phyloP scores from a whole-genome alignment of 768 basidiomycete genomes.

The Termitomyces sp. region DNA sequence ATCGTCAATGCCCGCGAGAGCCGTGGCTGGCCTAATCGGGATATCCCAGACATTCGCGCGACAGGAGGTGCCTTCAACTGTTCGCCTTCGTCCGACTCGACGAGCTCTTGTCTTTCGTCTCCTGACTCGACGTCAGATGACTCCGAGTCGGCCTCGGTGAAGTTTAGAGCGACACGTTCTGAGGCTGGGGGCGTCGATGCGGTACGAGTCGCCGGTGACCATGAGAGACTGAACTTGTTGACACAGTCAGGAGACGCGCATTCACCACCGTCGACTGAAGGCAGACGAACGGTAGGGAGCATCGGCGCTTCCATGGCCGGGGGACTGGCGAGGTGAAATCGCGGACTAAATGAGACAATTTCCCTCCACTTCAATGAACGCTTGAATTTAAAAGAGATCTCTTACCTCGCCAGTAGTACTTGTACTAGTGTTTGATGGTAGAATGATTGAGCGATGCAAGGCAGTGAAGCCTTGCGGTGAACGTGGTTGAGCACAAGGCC shows the following conservation, averaged over 20 bases:
- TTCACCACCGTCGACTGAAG: conserved; percentile 35
- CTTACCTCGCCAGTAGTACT: conserved; percentile 7
- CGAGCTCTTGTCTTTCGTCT: conserved; percentile 11
- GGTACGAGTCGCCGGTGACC: conserved; percentile 42
- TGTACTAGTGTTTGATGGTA: background rate
- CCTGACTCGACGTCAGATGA: conserved; percentile 39
- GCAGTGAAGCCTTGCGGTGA: conserved; percentile 6
- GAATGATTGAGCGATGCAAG: conserved; percentile 3
- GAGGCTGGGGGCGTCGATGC: conserved; percentile 32
- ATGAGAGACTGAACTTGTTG: conserved; percentile 58
- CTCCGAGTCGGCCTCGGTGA: conserved; percentile 45
- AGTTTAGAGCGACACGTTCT: conserved; percentile 38
- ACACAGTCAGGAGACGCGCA: conserved; percentile 39
- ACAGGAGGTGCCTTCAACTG: conserved; percentile 12
- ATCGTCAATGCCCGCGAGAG: conserved; percentile 75
- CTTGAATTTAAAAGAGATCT: background rate
- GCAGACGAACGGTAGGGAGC: conserved; percentile 49
- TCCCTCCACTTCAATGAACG: background rate
- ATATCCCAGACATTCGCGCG: conserved; percentile 5
- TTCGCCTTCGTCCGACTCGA: conserved; percentile 15
- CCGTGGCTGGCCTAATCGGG: conserved; percentile 35
- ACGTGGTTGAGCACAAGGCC: conserved; percentile 6
- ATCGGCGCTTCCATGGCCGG: conserved; percentile 29
- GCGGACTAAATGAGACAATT: background rate
- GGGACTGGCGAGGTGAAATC: conserved; percentile 9